Percentiles rank a stretch among this genome's conserved stretches.
phyloP scores from a whole-genome alignment of 306 rosid genomes.

The Pyrus bretschneideri region DNA sequence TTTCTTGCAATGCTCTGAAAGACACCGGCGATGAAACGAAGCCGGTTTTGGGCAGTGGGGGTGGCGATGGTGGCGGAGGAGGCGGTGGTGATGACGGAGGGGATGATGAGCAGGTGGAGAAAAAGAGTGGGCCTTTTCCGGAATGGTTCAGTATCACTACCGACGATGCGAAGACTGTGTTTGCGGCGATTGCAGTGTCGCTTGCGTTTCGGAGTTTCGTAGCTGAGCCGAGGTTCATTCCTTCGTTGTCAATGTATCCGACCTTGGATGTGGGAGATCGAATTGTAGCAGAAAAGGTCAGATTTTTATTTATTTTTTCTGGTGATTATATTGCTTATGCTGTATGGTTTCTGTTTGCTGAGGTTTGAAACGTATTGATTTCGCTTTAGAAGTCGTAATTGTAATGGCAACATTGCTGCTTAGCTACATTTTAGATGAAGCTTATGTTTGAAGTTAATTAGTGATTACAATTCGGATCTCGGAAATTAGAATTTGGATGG shows the following conservation, averaged over 20 bases:
- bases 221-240: slow-evolving; percentile 98
- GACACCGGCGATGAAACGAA: slow-evolving; percentile 43
- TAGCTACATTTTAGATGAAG: neutral
- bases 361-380: neutral
- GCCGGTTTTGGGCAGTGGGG: slow-evolving; percentile 28
- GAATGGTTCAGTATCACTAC: slow-evolving; percentile 73
- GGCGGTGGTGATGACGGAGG: slow-evolving; percentile 27
- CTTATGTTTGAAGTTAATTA: neutral
- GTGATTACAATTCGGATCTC: neutral
- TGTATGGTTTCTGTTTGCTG: neutral
- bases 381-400: neutral
- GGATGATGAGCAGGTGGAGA: slow-evolving; percentile 35
- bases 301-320: neutral
- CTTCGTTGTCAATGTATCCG: slow-evolving; percentile 98
- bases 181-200: slow-evolving; percentile 68
- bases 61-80: slow-evolving; percentile 40
- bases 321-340: neutral
- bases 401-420: neutral
- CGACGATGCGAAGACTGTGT: slow-evolving; percentile 78
- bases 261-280: slow-evolving; percentile 99
- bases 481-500: neutral
- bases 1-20: slow-evolving; percentile 38
- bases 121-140: slow-evolving; percentile 47
- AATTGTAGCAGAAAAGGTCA: slow-evolving; percentile 88
- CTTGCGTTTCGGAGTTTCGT: slow-evolving; percentile 61